phyloP scores from a whole-genome alignment of 208 protist species.

The Vickermania spadyakhi region DNA sequence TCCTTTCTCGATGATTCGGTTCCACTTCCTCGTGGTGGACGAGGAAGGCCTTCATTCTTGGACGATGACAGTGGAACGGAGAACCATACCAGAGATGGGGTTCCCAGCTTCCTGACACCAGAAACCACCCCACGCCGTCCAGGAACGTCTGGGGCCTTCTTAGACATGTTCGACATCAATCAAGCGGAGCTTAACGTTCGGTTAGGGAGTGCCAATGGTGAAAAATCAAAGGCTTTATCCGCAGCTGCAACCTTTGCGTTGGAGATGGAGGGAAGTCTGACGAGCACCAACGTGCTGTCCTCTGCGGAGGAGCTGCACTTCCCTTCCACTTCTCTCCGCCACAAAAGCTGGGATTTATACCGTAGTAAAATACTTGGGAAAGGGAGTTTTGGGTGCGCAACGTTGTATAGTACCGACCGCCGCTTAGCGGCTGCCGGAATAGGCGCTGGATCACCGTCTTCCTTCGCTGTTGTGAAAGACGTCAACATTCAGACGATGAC shows the following conservation, averaged over 20 bases:
- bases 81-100: background rate
- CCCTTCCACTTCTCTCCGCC: slow-evolving; percentile 5
- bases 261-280: background rate
- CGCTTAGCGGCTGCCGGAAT: background rate
- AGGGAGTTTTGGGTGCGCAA: slow-evolving; percentile 74
- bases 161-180: background rate
- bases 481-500: slow-evolving; percentile 69
- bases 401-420: slow-evolving; percentile 29
- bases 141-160: background rate
- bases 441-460: background rate
- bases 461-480: slow-evolving; percentile 68
- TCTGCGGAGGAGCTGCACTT: slow-evolving; percentile 11
- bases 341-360: slow-evolving; percentile 17
- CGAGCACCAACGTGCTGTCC: background rate
- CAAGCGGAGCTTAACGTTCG: background rate
- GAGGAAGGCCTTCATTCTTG: background rate
- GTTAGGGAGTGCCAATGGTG: background rate
- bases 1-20: background rate
- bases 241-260: background rate
- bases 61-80: background rate
- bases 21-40: background rate
- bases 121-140: background rate
- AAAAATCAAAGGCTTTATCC: background rate
- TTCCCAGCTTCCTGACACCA: background rate
- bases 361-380: slow-evolving; percentile 67